Evolutionary conservation across 2,329 filamentous ascomycete species (phyloP).

Genomic region (Cladorrhinum sp.): DNA sequence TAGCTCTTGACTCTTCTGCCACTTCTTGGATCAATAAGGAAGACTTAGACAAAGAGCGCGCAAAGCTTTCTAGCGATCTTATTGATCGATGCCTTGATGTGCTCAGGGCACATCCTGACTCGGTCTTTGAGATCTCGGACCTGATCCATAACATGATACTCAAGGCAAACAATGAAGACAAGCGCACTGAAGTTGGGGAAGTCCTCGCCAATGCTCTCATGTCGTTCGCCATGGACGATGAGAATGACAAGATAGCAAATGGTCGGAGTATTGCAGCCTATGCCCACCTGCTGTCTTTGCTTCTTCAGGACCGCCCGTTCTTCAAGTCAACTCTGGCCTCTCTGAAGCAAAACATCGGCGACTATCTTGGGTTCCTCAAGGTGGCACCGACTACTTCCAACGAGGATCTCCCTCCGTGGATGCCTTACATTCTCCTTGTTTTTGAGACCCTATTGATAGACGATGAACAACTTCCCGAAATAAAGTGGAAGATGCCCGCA

Average conservation of each 20-base stretch:
- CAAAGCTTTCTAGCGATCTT: constrained; percentile 68
- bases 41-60: constrained; percentile 73
- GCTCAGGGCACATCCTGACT: constrained; percentile 79
- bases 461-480: constrained; percentile 75
- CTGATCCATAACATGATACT: constrained; percentile 72
- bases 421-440: constrained; percentile 84
- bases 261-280: constrained; percentile 73
- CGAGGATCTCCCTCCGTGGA: constrained; percentile 86
- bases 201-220: constrained; percentile 83
- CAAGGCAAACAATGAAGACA: constrained; percentile 53
- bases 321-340: constrained; percentile 73
- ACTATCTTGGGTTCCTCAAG: constrained; percentile 76
- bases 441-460: constrained; percentile 87
- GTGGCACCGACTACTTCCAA: constrained; percentile 62
- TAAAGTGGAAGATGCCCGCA: constrained; percentile 63
- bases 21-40: constrained; percentile 60
- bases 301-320: constrained; percentile 77
- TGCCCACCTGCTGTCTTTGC: constrained; percentile 83
- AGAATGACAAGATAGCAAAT: constrained; percentile 59
- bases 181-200: constrained; percentile 71
- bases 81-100: constrained; percentile 91
- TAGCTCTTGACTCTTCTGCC: constrained; percentile 23
- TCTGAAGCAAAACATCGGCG: constrained; percentile 71
- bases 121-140: constrained; percentile 88
- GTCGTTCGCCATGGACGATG: constrained; percentile 59